phyloP scores from a whole-genome alignment of 2,329 filamentous ascomycete genomes.

The Trichoderma koningiopsis region DNA sequence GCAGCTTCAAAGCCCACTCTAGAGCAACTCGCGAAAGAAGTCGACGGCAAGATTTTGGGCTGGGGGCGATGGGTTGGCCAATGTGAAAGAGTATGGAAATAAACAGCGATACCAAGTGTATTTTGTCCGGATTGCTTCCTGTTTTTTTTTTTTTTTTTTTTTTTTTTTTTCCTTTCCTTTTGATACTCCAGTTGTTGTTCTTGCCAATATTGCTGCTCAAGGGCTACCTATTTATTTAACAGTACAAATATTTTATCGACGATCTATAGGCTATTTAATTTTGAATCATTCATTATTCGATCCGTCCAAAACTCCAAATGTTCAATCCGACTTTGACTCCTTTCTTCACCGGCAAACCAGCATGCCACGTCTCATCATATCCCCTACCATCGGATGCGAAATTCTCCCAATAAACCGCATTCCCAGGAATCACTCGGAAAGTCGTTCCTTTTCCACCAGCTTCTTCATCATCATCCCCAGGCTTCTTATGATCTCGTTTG shows the following conservation, averaged over 20 bases:
- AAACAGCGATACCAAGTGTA: background rate
- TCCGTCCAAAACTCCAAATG: slow-evolving; percentile 54
- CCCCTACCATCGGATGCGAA: slow-evolving; percentile 55
- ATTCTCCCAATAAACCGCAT: slow-evolving; percentile 62
- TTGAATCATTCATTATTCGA: slow-evolving; percentile 30
- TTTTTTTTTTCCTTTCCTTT: background rate
- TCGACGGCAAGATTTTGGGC: slow-evolving; percentile 50
- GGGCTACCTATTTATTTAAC: too few relatives aligned
- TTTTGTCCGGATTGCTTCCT: background rate
- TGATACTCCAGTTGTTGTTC: background rate
- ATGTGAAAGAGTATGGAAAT: slow-evolving; percentile 45
- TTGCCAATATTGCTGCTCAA: background rate
- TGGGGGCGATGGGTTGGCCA: slow-evolving; percentile 54
- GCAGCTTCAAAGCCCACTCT: slow-evolving; percentile 44
- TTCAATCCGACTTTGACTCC: slow-evolving; percentile 59
- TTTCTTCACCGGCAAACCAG: slow-evolving; percentile 52
- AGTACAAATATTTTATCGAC: background rate
- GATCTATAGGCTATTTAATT: background rate
- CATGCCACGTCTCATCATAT: slow-evolving; percentile 59
- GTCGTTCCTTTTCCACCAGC: slow-evolving; percentile 38
- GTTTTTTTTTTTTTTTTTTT: background rate
- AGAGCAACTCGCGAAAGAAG: slow-evolving; percentile 46
- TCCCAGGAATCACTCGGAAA: slow-evolving; percentile 54
- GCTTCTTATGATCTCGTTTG: slow-evolving; percentile 1
- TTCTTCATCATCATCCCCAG: slow-evolving; percentile 23